These are phyloP conservation scores for Aspergillus fumigatus DNA, from an alignment of 2,329 filamentous ascomycete species.

Conservation along the genomic window DNA sequence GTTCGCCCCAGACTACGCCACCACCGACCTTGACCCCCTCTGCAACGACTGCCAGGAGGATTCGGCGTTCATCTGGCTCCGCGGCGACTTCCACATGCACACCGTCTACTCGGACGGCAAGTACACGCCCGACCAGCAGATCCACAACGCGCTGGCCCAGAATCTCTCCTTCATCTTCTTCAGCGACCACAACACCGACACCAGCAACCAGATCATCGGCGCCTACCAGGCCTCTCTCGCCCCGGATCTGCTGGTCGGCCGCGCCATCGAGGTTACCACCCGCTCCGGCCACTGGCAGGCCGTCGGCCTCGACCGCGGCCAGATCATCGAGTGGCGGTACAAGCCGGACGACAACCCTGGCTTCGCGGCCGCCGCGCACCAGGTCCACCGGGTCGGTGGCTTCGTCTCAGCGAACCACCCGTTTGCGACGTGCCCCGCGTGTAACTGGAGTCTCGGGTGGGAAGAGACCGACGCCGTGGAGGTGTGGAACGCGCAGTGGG, in stretches of 20 bases:
- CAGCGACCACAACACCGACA: slow-evolving; percentile 21
- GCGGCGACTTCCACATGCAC: neutral
- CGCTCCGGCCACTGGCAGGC: slow-evolving; percentile 20
- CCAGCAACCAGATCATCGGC: slow-evolving; percentile 16
- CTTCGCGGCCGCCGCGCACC: neutral
- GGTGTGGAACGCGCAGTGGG: neutral
- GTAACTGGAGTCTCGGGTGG: neutral
- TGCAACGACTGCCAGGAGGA: neutral
- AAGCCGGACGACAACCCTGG: neutral
- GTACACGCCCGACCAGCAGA: neutral
- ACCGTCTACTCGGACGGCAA: neutral
- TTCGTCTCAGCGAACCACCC: neutral
- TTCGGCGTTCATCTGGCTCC: neutral
- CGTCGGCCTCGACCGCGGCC: slow-evolving; percentile 15
- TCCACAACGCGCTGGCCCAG: slow-evolving; percentile 10
- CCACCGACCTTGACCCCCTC: neutral
- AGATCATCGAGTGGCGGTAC: slow-evolving; percentile 3
- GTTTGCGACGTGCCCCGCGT: neutral
- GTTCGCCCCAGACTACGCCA: neutral
- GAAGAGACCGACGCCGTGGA: neutral
- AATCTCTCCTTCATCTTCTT: slow-evolving; percentile 21
- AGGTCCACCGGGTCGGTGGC: neutral
- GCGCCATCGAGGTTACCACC: slow-evolving; percentile 23
- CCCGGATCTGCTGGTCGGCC: slow-evolving; percentile 15
- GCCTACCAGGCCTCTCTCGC: slow-evolving; percentile 10